Conservation (phyloP, 345 rosid species). For the Eucalyptus cloeziana region DNA sequence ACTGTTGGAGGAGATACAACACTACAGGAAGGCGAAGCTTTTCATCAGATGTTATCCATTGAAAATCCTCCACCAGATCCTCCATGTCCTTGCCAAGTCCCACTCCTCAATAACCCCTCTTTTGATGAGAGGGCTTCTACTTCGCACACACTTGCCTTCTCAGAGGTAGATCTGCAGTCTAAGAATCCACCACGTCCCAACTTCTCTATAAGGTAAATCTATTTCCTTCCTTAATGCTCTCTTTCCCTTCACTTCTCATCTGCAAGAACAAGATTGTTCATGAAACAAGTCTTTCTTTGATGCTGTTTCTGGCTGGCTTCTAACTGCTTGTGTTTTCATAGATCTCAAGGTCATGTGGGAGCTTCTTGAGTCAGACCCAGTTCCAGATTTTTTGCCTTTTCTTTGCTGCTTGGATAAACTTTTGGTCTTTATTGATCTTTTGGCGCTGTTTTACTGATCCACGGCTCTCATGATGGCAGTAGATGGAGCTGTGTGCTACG, state of each 20-base stretch:
- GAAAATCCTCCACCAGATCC: conserved; percentile 70
- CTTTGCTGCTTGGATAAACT: background rate
- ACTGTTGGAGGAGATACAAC: conserved; percentile 48
- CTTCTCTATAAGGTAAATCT: conserved; percentile 79
- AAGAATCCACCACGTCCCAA: conserved; percentile 10
- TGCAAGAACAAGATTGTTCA: background rate
- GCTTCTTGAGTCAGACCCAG: background rate
- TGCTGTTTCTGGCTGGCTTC: background rate
- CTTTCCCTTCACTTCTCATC: background rate
- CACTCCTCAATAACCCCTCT: conserved; percentile 1
- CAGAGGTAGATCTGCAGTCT: conserved; percentile 3
- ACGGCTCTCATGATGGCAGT: background rate
- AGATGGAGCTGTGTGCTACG: background rate
- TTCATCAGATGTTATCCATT: conserved; percentile 81
- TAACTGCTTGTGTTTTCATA: background rate
- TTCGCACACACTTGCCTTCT: conserved; percentile 15
- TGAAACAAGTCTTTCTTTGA: background rate
- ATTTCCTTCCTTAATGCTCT: background rate
- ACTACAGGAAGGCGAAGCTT: conserved; percentile 46
- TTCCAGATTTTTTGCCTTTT: background rate
- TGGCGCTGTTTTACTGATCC: background rate
- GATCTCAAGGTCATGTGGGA: background rate
- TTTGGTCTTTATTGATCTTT: background rate
- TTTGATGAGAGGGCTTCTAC: conserved; percentile 23
- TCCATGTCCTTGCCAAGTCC: conserved; percentile 32